These are phyloP conservation scores for Sphagnum contortum DNA, from an alignment of 225 moss, liverwort and hornwort species.

Conservation along the genomic window DNA sequence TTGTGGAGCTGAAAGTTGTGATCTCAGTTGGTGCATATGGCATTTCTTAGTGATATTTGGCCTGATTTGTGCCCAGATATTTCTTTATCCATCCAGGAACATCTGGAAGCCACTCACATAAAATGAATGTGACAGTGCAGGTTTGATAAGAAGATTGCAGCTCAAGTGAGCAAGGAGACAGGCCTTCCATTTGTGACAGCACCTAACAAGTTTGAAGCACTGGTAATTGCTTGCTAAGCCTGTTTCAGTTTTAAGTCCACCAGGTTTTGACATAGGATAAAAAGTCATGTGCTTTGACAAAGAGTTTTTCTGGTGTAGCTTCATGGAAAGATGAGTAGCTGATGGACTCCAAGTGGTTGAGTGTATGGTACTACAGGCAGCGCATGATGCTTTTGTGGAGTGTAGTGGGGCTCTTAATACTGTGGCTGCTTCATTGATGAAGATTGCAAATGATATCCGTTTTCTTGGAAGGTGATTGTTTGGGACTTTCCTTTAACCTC, in stretches of 20 bases:
- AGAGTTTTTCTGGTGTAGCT: no score
- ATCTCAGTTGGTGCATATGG: no score
- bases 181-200: constrained; percentile 73
- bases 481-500: no score
- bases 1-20: no score
- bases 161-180: constrained; percentile 67
- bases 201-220: constrained; percentile 93
- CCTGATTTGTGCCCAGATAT: no score
- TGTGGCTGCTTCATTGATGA: constrained; percentile 68
- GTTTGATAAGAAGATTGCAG: constrained; percentile 86
- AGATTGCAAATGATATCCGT: constrained; percentile 92
- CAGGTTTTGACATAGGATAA: no score
- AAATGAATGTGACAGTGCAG: constrained; percentile 13
- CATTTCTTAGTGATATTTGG: no score
- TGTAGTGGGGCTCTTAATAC: constrained; percentile 87
- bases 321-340: no score
- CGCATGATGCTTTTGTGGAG: constrained; percentile 91
- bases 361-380: constrained; percentile 36
- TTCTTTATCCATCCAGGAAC: no score
- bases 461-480: constrained; percentile 60
- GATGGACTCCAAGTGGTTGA: no score
- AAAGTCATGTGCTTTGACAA: no score
- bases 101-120: no score
- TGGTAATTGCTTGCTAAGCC: constrained; percentile 30
- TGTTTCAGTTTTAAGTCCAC: not conserved